These are phyloP conservation scores for Gyrodon lividus DNA, from an alignment of 768 basidiomycete species.

Conservation along the genomic window DNA sequence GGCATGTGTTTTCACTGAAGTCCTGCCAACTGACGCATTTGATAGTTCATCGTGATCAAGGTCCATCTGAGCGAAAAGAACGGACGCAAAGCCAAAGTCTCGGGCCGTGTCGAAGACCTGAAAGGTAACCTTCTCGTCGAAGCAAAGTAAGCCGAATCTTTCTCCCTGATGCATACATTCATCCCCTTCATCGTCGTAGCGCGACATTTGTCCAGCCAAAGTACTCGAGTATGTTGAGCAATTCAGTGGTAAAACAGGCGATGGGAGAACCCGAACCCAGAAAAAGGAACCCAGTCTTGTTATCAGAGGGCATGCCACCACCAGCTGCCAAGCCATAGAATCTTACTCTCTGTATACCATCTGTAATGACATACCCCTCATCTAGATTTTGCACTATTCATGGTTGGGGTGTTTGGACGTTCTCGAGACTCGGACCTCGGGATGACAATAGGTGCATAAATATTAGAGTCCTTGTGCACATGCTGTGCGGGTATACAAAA, in stretches of 20 bases:
- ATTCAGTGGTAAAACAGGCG: constrained; percentile 54
- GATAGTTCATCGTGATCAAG: constrained; percentile 80
- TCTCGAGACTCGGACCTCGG: background rate
- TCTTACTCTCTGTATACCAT: too few relatives aligned
- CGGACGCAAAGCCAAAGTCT: constrained; percentile 76
- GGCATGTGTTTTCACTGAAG: background rate
- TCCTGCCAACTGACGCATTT: background rate
- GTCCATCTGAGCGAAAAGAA: constrained; percentile 62
- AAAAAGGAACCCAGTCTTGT: constrained; percentile 21
- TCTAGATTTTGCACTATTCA: background rate
- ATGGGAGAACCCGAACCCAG: constrained; percentile 56
- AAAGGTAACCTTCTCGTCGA: constrained; percentile 83
- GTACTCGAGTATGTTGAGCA: constrained; percentile 76
- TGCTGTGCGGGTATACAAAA: background rate
- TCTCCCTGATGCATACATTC: background rate
- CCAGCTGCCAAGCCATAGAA: constrained; percentile 27
- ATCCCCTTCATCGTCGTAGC: constrained; percentile 34
- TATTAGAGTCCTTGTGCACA: background rate
- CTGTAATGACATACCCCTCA: background rate
- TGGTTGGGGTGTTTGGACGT: background rate
- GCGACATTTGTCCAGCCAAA: constrained; percentile 87
- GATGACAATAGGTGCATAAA: background rate
- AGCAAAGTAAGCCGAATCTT: constrained; percentile 58
- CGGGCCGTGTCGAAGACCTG: constrained; percentile 72
- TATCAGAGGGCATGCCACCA: constrained; percentile 29